Conservation (phyloP, 2,329 filamentous ascomycete species). For the Zasmidium citrigriseum region DNA sequence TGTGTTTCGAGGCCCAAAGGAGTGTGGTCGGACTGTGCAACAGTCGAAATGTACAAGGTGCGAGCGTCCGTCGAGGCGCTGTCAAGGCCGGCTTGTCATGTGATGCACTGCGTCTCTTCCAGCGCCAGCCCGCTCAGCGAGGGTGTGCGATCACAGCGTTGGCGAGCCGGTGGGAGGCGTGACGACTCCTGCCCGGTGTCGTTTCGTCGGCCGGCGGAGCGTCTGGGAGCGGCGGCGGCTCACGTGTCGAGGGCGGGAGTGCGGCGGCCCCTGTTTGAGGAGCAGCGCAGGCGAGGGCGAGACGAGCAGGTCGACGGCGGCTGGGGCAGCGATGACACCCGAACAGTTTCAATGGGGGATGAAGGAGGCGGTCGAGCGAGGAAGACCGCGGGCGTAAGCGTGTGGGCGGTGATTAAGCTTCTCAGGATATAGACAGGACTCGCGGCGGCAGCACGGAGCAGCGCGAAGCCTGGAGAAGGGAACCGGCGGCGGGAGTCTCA, state of each 20-base stretch:
- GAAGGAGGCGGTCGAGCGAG: slow-evolving; percentile 3
- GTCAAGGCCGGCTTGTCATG: slow-evolving; percentile 23
- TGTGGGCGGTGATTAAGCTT: slow-evolving; percentile 4
- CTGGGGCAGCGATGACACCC: slow-evolving; percentile 11
- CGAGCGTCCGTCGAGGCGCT: slow-evolving; percentile 4
- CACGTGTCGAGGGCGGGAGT: slow-evolving; percentile 1
- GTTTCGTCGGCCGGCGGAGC: not conserved
- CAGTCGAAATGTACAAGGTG: slow-evolving; percentile 18
- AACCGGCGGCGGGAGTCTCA: not conserved
- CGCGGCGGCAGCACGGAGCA: not conserved
- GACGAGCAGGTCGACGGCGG: not conserved
- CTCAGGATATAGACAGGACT: not conserved
- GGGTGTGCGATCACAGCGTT: not conserved
- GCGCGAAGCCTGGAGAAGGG: not conserved
- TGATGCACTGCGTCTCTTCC: slow-evolving; percentile 10
- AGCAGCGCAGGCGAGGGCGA: no score
- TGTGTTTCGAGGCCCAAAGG: slow-evolving; percentile 23
- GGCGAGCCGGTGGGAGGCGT: not conserved
- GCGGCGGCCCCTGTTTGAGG: slow-evolving; percentile 16
- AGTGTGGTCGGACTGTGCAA: slow-evolving; percentile 23
- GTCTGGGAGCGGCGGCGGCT: not conserved
- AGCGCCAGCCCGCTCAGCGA: not conserved
- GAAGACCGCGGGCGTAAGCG: slow-evolving; percentile 10
- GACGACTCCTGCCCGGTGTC: not conserved
- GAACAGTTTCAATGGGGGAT: slow-evolving; percentile 14